Conservation (phyloP, 1,139 yeast species). For the Kurtzmaniella quercitrusa region DNA sequence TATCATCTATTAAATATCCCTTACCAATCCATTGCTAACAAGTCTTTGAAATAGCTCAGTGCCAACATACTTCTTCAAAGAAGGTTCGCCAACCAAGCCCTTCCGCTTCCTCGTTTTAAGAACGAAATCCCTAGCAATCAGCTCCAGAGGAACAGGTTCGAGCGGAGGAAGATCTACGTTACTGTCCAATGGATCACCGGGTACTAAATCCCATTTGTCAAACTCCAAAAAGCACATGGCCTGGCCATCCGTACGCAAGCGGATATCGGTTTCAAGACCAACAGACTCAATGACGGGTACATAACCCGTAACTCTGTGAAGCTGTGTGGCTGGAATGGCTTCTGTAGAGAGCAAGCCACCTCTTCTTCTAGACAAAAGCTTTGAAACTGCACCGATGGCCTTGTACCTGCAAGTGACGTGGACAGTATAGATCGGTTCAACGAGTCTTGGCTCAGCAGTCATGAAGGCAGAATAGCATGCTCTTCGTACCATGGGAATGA, state of each 20-base stretch:
- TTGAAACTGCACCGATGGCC: constrained; percentile 41
- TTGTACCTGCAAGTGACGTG: constrained; percentile 52
- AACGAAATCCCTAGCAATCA: constrained; percentile 84
- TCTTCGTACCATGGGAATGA: constrained; percentile 76
- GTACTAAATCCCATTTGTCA: constrained; percentile 71
- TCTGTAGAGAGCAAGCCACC: constrained; percentile 43
- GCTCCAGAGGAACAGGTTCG: constrained; percentile 65
- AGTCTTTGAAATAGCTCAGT: constrained; percentile 51
- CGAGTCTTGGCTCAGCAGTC: constrained; percentile 70
- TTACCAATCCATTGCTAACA: constrained; percentile 41
- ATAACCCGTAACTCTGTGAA: constrained; percentile 56
- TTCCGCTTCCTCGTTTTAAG: constrained; percentile 85
- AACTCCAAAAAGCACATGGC: constrained; percentile 68
- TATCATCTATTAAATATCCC: constrained; percentile 12
- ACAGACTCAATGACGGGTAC: constrained; percentile 88
- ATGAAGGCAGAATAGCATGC: constrained; percentile 83
- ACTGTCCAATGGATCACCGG: constrained; percentile 86
- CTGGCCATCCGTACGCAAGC: constrained; percentile 74
- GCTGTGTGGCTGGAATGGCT: constrained; percentile 73
- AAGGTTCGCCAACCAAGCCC: constrained; percentile 79
- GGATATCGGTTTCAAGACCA: constrained; percentile 83
- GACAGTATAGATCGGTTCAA: constrained; percentile 81
- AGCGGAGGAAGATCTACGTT: constrained; percentile 61
- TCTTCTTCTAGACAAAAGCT: constrained; percentile 59
- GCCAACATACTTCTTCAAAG: constrained; percentile 66